Conservation (phyloP, 192 early-diverging fungal genomes). For the Coemansia sp. region DNA sequence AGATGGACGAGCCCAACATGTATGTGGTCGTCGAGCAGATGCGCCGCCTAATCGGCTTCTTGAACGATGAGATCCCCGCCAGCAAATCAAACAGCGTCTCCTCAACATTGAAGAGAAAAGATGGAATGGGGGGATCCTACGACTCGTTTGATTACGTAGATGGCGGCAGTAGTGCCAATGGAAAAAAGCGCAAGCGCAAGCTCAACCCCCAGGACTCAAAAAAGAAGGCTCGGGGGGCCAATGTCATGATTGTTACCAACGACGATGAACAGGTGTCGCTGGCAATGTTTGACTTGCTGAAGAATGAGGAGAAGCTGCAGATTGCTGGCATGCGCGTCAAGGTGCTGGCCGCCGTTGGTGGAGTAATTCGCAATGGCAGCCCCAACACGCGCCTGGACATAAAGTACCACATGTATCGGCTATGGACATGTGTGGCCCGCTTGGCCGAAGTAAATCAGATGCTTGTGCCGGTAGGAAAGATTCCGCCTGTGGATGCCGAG, state of each 20-base stretch:
- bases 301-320: constrained; percentile 33
- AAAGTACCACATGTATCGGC: constrained; percentile 35
- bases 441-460: constrained; percentile 4
- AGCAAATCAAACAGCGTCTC: neutral
- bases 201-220: neutral
- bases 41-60: neutral
- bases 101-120: neutral
- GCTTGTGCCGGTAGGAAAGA: neutral
- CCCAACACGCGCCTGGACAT: constrained; percentile 9
- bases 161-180: neutral
- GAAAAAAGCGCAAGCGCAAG: constrained; percentile 22
- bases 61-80: neutral
- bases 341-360: constrained; percentile 33
- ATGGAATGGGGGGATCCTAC: neutral
- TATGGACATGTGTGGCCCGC: constrained; percentile 38
- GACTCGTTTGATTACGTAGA: neutral
- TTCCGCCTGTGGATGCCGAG: neutral
- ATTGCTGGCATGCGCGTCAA: constrained; percentile 34
- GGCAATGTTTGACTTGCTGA: constrained; percentile 26
- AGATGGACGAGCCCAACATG: neutral
- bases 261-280: constrained; percentile 18
- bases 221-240: neutral
- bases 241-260: constrained; percentile 9
- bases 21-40: constrained; percentile 4
- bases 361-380: constrained; percentile 14